These are phyloP conservation scores for Colletotrichum sp. DNA, from an alignment of 2,329 filamentous ascomycete species.

Conservation along the genomic window DNA sequence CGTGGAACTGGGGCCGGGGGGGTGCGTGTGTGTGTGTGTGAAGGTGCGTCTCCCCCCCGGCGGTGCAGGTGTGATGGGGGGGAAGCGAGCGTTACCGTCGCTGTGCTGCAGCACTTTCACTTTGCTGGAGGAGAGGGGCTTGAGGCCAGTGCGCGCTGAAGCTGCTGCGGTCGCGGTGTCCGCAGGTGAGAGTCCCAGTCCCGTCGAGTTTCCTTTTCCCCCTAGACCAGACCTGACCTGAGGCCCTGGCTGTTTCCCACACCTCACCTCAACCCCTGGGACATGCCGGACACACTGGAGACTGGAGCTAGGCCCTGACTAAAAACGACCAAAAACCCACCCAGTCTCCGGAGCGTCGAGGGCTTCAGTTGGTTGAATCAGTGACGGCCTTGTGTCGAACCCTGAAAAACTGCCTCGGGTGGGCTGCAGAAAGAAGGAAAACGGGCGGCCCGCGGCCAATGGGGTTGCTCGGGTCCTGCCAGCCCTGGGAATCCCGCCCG, in stretches of 20 bases:
- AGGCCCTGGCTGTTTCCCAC: not conserved
- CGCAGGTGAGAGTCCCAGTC: not conserved
- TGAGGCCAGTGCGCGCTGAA: not conserved
- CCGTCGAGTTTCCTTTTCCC: not conserved
- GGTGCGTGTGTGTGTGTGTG: not conserved
- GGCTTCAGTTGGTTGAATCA: slow-evolving; percentile 1
- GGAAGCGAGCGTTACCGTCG: not conserved
- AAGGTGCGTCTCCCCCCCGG: not conserved
- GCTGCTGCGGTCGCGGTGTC: not conserved
- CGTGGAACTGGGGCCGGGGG: slow-evolving; percentile 7
- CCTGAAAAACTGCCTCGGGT: not conserved
- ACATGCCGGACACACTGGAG: not conserved
- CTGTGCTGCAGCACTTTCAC: not conserved
- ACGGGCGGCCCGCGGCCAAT: not conserved
- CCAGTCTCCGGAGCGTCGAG: not conserved
- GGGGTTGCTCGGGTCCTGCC: slow-evolving; percentile 1
- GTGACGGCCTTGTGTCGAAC: not conserved
- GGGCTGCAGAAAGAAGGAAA: not conserved
- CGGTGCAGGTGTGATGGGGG: not conserved
- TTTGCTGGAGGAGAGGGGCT: not conserved
- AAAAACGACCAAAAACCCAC: not conserved
- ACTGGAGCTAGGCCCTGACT: not conserved
- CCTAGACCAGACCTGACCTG: not conserved
- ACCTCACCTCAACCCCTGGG: not conserved
- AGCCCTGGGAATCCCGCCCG: not conserved